Base-by-base conservation (phyloP, 2,329 filamentous ascomycete species). In the Onygenales sp. region DNA sequence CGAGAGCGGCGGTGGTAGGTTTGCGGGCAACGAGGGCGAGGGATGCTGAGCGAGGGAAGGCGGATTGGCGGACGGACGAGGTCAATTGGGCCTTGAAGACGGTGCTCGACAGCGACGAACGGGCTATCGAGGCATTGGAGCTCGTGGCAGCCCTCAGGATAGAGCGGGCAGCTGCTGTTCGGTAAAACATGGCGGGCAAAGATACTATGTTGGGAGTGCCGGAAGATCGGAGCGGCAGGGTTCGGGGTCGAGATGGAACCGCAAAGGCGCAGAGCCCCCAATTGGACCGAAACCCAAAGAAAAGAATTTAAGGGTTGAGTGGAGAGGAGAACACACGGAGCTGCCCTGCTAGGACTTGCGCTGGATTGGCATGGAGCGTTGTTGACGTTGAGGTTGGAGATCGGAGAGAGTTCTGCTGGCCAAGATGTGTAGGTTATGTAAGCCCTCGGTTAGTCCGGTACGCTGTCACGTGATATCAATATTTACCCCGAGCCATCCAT, bases 1-100 rank as follows among this genome's bases (percentile, higher is more conserved):
- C 70, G 44, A 78, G 68, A 45, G 74, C 71, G 43, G 70, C 74
- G 57, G 70, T 73, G 37, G 74, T 65, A 42, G 75, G 73, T 63
- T 73, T 72, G 63, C 68, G 69, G 59, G 67, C 59, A 54, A 71
- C 65, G 54, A 77, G 63, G 58, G 74, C 68, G 55, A 76, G 63
- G 32, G 70, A 61, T 17, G 65, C 63, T 34, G 69, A 59, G 53
- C 64, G 62, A 59, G 65, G 61, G 57, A 68, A 67, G 61, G 63
- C 59, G 55, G 65, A 62, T 63, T 58, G 59, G 53, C 70, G 70
- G 57, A 69, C 64, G 59, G 71, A 68, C 52, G 70, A 70, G 54
- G 67, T 71, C 69, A 73, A 68, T 59, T 67, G 69, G 56, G 71
- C 70, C 65, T 70, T 72, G 66, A 72, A 71, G 57, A 70, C 61